Base-by-base conservation (phyloP, 2,329 filamentous ascomycete genomes). In the Amphichorda felina region DNA sequence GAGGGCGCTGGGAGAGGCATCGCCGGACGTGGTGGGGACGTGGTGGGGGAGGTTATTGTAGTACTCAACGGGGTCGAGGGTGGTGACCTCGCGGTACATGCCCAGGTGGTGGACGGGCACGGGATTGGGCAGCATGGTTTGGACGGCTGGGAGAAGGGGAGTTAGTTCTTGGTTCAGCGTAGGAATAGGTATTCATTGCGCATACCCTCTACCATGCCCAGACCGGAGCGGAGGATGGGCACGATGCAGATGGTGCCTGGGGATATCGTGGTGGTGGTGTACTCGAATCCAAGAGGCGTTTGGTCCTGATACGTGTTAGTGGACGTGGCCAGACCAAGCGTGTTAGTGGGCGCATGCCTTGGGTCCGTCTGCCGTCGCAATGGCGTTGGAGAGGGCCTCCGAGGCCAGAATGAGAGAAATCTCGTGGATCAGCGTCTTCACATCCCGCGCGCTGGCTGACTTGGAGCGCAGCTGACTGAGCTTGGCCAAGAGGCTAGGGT, bases 41-140 rank as follows among this genome's bases (percentile, higher is more conserved):
- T 85, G 81, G 60, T 84, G 80, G 25, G 87, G 87, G 15, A 95
- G 78, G 60, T 94, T 94, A 68, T 95, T 95, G 72, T 95, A 95
- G 72, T 95, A 94, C 61, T 94, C 88, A 39, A 95, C 88, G 3
- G 88, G 86, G 50, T 86, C 77, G 38, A 95, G 78, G 30, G 84
- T 89, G 38, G 76, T 75, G 40, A 82, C 85, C 56, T 95, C 88
- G 52, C 88, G 85, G 69, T 89, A 96, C 51, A 96, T 80, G 45
- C 91, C 89, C 7, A 96, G 80, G 56, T 96, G 89, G 64, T 96
- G 87, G 43, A 95, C 75, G 6, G 87, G 80, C 22, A 89, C 82
- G 11, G 85, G 72, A 26, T 60, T 54, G 14, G 89, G 88, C 40
- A 96, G 84, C 49, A 96, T 70, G 19, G 78, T 79, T 63, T 89